Percentiles rank a stretch among this genome's conserved stretches.
Evolutionary conservation across 139 green algal species (phyloP).

Genomic region (Chlamydomonas asymmetrica): DNA sequence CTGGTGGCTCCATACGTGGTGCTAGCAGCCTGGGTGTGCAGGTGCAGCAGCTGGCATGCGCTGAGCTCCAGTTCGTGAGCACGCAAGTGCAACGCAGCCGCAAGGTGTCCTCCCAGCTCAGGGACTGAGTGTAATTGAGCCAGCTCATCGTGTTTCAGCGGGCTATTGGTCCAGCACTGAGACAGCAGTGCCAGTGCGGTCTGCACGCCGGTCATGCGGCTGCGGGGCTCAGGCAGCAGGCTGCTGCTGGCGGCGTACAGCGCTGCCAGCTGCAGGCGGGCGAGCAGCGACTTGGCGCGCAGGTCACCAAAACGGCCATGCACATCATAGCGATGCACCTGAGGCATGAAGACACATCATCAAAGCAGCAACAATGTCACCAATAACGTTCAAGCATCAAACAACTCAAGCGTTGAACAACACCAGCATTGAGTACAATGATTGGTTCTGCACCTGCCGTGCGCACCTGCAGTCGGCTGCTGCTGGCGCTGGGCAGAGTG

Average conservation of each 20-base stretch:
- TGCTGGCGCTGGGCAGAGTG: neutral
- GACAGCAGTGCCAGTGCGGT: conserved; percentile 49
- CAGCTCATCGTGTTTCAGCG: conserved; percentile 35
- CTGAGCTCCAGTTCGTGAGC: conserved; percentile 29
- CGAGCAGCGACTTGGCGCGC: conserved; percentile 6
- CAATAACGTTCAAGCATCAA: no score
- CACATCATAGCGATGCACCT: conserved; percentile 49
- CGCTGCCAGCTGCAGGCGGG: conserved; percentile 64
- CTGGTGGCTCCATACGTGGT: neutral
- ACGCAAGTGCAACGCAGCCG: conserved; percentile 34
- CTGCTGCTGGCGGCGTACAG: conserved; percentile 59
- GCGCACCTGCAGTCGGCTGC: neutral
- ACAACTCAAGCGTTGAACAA: no score
- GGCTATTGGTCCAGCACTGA: conserved; percentile 46
- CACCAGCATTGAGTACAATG: no score
- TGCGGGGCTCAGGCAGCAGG: conserved; percentile 52
- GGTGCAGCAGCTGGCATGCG: conserved; percentile 29
- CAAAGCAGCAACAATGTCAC: neutral
- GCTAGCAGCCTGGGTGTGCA: neutral
- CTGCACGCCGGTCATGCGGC: conserved; percentile 44
- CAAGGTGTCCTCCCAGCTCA: conserved; percentile 14
- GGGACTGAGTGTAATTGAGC: conserved; percentile 34
- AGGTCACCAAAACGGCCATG: conserved; percentile 58
- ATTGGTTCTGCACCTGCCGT: no score
- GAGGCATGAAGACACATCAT: neutral